phyloP scores from a whole-genome alignment of 305 asterid species.

The Solanum chacoense region DNA sequence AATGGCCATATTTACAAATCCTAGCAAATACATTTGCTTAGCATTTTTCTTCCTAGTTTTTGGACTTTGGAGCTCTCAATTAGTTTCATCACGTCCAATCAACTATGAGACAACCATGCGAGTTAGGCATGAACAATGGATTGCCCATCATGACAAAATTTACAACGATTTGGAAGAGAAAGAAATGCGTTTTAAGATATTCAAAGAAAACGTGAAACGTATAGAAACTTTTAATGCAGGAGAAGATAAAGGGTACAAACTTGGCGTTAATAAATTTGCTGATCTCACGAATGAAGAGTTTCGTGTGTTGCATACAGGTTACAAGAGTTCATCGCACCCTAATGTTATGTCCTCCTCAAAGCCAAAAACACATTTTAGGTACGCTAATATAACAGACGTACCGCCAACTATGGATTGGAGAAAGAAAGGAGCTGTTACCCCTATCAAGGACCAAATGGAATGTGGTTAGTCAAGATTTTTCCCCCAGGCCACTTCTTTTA shows the following conservation, averaged over 20 bases:
- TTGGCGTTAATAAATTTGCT: constrained; percentile 18
- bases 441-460: constrained; percentile 20
- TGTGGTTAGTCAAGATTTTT: constrained; percentile 8
- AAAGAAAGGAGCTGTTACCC: constrained; percentile 21
- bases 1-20: neutral
- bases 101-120: constrained; percentile 7
- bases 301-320: constrained; percentile 13
- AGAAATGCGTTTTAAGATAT: constrained; percentile 15
- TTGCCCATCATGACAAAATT: constrained; percentile 17
- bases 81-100: constrained; percentile 3
- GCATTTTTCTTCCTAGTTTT: neutral
- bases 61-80: constrained; percentile 3
- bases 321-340: neutral
- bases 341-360: neutral
- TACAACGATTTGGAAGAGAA: constrained; percentile 11
- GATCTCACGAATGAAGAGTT: constrained; percentile 20
- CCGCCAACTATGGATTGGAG: constrained; percentile 26
- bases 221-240: constrained; percentile 21
- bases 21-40: neutral
- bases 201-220: constrained; percentile 16
- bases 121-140: constrained; percentile 24
- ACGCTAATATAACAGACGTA: constrained; percentile 16
- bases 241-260: constrained; percentile 6
- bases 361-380: constrained; percentile 6
- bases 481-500: neutral